Conservation (phyloP, 352 stramenopile genomes). For the Pythium rhizo-oryzae region DNA sequence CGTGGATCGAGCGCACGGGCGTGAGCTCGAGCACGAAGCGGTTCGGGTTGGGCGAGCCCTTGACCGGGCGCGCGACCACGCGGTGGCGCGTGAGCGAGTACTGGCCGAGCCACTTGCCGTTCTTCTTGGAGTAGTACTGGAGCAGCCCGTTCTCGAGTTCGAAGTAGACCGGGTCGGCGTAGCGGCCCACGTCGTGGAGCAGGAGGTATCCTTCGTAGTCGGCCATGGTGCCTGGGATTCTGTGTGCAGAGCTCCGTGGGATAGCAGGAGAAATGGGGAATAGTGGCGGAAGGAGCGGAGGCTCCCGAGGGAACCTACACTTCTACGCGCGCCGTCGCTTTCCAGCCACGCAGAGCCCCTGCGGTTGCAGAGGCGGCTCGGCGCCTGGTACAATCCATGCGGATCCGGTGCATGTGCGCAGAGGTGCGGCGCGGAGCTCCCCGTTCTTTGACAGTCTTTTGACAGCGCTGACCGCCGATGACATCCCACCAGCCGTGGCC, state of each 20-base stretch:
- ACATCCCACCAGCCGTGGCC: not conserved
- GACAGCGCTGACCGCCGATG: not conserved
- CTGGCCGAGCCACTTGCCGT: slow-evolving; percentile 69
- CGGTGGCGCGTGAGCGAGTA: slow-evolving; percentile 77
- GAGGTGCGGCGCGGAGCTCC: not conserved
- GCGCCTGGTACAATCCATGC: not conserved
- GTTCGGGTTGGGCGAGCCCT: slow-evolving; percentile 50
- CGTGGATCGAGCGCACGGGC: slow-evolving; percentile 75
- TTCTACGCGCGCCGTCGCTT: not conserved
- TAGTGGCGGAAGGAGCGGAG: not conserved
- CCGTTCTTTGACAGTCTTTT: not conserved
- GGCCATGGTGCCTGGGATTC: slow-evolving; percentile 44
- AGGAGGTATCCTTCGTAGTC: slow-evolving; percentile 84
- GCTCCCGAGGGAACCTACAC: not conserved
- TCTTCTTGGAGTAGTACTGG: slow-evolving; percentile 75
- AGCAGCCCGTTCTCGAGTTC: slow-evolving; percentile 71
- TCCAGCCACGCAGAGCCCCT: not conserved
- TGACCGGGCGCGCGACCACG: slow-evolving; percentile 48
- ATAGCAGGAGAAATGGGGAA: slow-evolving; percentile 2
- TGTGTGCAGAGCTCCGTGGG: slow-evolving; percentile 1
- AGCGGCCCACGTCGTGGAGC: slow-evolving; percentile 56
- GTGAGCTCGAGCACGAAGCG: slow-evolving; percentile 73
- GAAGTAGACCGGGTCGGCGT: slow-evolving; percentile 74
- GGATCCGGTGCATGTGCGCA: slow-evolving; percentile 8
- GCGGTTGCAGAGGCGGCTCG: slow-evolving; percentile 1